These are phyloP conservation scores for Prunus mira DNA, from an alignment of 306 rosid genomes.

Conservation along the genomic window DNA sequence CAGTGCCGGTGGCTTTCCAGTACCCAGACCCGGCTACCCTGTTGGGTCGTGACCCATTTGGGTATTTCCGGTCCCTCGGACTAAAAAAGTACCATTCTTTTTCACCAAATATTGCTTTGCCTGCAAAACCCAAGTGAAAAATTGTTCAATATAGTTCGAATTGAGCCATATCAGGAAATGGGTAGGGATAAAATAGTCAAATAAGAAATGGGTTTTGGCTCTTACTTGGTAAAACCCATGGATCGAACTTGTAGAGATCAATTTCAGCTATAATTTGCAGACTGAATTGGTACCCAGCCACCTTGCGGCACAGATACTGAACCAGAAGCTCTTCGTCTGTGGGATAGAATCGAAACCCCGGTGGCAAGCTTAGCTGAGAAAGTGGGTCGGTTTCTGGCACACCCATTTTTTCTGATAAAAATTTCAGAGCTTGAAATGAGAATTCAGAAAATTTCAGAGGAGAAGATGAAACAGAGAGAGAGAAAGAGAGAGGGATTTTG, in stretches of 20 bases:
- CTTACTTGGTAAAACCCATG: conserved; percentile 88
- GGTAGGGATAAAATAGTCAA: not conserved
- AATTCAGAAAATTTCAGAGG: not conserved
- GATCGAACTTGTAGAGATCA: conserved; percentile 89
- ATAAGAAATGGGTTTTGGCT: not conserved
- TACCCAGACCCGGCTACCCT: conserved; percentile 95
- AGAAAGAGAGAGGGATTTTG: not conserved
- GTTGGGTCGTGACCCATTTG: conserved; percentile 88
- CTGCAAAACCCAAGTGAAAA: conserved; percentile 26
- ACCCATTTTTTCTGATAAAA: conserved; percentile 43
- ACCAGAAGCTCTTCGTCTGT: conserved; percentile 93
- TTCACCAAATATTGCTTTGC: conserved; percentile 83
- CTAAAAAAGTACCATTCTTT: conserved; percentile 96
- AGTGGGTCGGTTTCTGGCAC: conserved; percentile 55
- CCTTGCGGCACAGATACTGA: conserved; percentile 81
- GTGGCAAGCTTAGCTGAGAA: conserved; percentile 72
- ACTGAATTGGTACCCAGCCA: conserved; percentile 81
- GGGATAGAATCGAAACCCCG: conserved; percentile 86
- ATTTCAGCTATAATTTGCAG: conserved; percentile 76
- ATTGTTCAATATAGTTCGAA: not conserved
- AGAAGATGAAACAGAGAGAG: not conserved
- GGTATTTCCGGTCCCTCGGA: conserved; percentile 83
- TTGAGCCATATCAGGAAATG: too few relatives aligned
- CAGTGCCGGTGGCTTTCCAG: conserved; percentile 98
- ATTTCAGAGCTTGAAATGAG: not conserved